Evolutionary conservation across 2,329 filamentous ascomycete genomes (phyloP).

Genomic region (Botrytis sinoallii): DNA sequence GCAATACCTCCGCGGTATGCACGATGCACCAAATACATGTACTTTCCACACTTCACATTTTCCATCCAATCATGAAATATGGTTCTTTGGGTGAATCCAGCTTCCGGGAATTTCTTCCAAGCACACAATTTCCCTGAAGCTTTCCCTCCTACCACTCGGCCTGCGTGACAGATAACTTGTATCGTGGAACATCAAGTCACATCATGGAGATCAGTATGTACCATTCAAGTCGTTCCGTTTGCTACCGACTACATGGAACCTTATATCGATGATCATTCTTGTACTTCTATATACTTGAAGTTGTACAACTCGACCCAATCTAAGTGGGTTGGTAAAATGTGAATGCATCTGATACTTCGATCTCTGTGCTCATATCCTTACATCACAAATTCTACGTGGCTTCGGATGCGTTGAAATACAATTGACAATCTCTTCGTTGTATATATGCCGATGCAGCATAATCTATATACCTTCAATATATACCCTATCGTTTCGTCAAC

Average conservation of each 20-base stretch:
- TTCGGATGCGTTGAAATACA: neutral
- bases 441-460: neutral
- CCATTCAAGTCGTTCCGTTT: neutral
- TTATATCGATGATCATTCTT: neutral
- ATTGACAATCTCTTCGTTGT: neutral
- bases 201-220: slow-evolving; percentile 8
- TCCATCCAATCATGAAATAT: neutral
- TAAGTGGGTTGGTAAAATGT: neutral
- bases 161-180: neutral
- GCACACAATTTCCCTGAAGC: neutral
- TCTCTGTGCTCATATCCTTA: neutral
- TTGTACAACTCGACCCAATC: slow-evolving; percentile 1
- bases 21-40: slow-evolving; percentile 6
- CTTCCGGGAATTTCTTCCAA: neutral
- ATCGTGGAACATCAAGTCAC: neutral
- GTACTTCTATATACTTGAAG: neutral
- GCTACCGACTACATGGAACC: slow-evolving; percentile 6
- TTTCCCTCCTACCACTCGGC: neutral
- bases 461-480: neutral
- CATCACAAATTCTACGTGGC: neutral
- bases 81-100: neutral
- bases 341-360: neutral
- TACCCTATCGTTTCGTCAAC: neutral
- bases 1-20: slow-evolving; percentile 4
- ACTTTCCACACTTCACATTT: neutral